Conservation (phyloP, 2,329 filamentous ascomycete genomes). For the Apiospora phragmitis region DNA sequence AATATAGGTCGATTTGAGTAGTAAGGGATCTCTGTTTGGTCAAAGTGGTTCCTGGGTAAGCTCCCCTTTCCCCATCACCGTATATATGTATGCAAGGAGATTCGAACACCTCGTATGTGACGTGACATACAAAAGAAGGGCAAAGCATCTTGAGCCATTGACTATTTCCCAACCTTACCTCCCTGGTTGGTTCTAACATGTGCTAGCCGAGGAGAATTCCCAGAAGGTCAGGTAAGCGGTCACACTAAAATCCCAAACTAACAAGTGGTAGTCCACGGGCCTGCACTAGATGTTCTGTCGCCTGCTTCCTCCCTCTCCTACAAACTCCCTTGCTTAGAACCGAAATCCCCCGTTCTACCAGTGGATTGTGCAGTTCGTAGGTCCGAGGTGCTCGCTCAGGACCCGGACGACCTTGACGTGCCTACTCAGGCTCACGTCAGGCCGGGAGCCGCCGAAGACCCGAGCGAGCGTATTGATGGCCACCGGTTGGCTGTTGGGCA, state of each 20-base stretch:
- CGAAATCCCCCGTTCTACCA: background rate
- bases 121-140: background rate
- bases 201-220: background rate
- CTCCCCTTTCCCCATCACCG: too few relatives aligned
- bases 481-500: background rate
- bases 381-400: background rate
- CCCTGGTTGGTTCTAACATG: background rate
- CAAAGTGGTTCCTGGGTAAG: too few relatives aligned
- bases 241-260: too few relatives aligned
- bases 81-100: too few relatives aligned
- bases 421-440: background rate
- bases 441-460: background rate
- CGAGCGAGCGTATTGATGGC: background rate
- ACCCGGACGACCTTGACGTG: background rate
- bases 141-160: fast-evolving
- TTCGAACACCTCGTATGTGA: background rate
- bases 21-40: background rate
- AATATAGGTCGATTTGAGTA: background rate
- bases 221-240: background rate
- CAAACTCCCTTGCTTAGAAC: too few relatives aligned
- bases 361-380: background rate
- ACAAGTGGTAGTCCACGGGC: too few relatives aligned
- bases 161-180: background rate
- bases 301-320: background rate
- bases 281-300: background rate